These are phyloP conservation scores for Trypanosoma melophagium DNA, from an alignment of 208 protist species.

Conservation along the genomic window DNA sequence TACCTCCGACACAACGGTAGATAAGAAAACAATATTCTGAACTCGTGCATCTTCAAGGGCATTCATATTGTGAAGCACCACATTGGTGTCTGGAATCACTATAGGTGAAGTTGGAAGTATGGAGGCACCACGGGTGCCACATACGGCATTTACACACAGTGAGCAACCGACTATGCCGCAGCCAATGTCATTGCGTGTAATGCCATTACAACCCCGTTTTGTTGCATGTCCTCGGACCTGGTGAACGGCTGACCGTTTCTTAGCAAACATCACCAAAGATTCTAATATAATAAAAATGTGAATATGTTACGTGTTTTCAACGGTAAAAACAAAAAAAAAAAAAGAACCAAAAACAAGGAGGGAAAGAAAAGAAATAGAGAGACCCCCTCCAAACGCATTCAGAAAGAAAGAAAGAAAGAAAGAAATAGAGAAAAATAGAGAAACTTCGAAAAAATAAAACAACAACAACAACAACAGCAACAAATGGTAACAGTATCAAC, in stretches of 20 bases:
- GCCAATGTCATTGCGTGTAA: conserved; percentile 82
- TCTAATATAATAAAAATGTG: neutral
- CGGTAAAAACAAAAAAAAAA: neutral
- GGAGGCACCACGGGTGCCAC: conserved; percentile 21
- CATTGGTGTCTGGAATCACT: conserved; percentile 89
- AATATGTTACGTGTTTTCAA: neutral
- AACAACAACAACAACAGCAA: too few relatives aligned
- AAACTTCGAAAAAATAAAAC: neutral
- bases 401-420: neutral
- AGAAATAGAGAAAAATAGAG: neutral
- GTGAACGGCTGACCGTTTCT: conserved; percentile 59
- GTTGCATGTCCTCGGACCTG: conserved; percentile 36
- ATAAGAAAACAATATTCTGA: conserved; percentile 87
- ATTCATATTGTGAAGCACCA: conserved; percentile 94
- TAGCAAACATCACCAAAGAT: conserved; percentile 67
- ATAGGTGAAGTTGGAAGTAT: conserved; percentile 37
- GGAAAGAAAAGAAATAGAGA: conserved; percentile 13
- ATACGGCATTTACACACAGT: conserved; percentile 43
- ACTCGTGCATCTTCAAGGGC: conserved; percentile 74
- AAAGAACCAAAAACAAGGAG: conserved; percentile 12
- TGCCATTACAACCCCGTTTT: conserved; percentile 13
- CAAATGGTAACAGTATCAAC: neutral
- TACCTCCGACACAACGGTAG: conserved; percentile 89
- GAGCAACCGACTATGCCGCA: conserved; percentile 67
- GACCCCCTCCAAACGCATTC: neutral